phyloP scores from a whole-genome alignment of 2,329 filamentous ascomycete genomes.

The Elsinoe perseae region DNA sequence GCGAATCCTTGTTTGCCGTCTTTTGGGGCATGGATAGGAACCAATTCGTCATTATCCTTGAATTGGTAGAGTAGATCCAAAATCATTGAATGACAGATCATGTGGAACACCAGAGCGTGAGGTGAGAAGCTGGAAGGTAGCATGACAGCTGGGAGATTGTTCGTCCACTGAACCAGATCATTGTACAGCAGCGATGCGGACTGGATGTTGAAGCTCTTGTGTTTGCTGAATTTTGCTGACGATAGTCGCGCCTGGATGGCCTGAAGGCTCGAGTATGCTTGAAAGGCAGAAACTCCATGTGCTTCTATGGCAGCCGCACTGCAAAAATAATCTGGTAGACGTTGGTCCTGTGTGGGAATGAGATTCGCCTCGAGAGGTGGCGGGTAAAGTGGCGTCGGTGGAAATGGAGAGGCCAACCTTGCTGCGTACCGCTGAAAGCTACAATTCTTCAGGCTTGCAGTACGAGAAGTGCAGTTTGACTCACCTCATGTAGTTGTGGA shows the following conservation, averaged over 20 bases:
- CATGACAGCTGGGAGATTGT: background rate
- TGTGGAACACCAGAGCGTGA: conserved; percentile 2
- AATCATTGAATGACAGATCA: conserved; percentile 4
- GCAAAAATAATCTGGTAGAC: too few relatives aligned
- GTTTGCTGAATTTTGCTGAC: background rate
- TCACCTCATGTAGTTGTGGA: background rate
- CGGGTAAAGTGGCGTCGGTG: background rate
- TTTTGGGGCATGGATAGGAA: background rate
- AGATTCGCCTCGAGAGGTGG: background rate
- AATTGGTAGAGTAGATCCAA: background rate
- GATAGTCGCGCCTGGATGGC: background rate
- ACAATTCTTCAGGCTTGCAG: background rate
- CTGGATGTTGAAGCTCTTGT: background rate
- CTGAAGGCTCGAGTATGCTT: background rate
- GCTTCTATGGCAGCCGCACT: background rate
- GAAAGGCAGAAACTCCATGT: background rate
- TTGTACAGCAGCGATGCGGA: background rate
- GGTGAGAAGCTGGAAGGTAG: background rate
- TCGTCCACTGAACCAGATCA: background rate
- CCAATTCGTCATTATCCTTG: background rate
- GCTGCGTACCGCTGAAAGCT: background rate
- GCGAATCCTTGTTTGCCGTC: background rate
- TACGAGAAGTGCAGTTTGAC: background rate
- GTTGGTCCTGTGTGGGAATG: background rate
- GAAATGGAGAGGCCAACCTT: background rate